Conservation (phyloP, 805 yeast species). For the Danielia reshetovae region DNA sequence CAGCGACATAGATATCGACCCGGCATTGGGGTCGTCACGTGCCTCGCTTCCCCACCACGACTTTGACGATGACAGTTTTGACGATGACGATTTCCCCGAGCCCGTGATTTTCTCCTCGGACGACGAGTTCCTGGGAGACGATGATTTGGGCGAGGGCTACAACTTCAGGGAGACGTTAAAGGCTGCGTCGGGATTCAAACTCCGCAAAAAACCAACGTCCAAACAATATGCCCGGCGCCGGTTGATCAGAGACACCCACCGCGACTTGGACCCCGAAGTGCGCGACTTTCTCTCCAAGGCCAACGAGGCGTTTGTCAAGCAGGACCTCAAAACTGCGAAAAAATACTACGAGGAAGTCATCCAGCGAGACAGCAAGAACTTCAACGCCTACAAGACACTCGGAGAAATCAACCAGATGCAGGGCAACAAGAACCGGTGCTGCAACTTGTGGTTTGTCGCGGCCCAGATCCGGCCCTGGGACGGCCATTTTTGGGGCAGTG, state of each 20-base stretch:
- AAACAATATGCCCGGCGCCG: conserved; percentile 36
- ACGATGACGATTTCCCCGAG: conserved; percentile 12
- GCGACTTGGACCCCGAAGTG: conserved; percentile 69
- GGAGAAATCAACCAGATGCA: conserved; percentile 77
- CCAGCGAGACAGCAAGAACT: conserved; percentile 70
- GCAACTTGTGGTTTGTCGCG: conserved; percentile 78
- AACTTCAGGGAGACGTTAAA: conserved; percentile 60
- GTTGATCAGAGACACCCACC: conserved; percentile 30
- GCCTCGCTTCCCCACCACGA: background rate
- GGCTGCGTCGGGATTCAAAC: conserved; percentile 62
- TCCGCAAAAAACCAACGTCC: conserved; percentile 33
- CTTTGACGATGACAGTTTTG: background rate
- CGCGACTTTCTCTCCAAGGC: conserved; percentile 64
- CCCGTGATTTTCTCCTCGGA: conserved; percentile 21
- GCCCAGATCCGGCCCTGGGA: conserved; percentile 76
- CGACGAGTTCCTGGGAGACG: conserved; percentile 32
- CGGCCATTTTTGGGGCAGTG: conserved; percentile 70
- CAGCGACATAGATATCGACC: conserved; percentile 12
- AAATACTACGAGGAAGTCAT: conserved; percentile 64
- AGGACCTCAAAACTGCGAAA: conserved; percentile 58
- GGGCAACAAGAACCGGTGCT: conserved; percentile 66
- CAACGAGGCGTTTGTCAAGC: conserved; percentile 71
- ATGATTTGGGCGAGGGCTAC: conserved; percentile 39
- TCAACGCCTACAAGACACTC: conserved; percentile 79
- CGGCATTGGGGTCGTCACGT: conserved; percentile 2